Conservation (phyloP, 306 rosid species). For the Cucurbita pepo region DNA sequence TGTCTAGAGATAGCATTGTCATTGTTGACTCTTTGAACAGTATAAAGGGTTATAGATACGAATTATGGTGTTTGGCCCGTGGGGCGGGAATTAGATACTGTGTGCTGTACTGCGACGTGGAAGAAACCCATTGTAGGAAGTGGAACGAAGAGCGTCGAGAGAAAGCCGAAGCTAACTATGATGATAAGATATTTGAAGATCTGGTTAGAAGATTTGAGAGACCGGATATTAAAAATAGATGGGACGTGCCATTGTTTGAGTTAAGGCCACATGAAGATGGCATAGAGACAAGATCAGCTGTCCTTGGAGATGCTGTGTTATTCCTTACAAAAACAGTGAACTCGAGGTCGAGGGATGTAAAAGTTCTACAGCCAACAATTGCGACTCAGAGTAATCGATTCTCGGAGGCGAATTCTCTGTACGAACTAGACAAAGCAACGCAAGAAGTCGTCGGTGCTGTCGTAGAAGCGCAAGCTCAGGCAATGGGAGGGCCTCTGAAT, state of each 20-base stretch:
- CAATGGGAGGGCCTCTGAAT: slow-evolving; percentile 56
- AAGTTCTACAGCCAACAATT: slow-evolving; percentile 76
- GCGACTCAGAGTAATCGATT: slow-evolving; percentile 61
- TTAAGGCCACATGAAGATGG: slow-evolving; percentile 57
- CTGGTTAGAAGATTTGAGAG: slow-evolving; percentile 72
- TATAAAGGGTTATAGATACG: slow-evolving; percentile 87
- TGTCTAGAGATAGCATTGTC: slow-evolving; percentile 53
- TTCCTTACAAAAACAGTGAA: slow-evolving; percentile 61
- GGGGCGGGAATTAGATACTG: slow-evolving; percentile 76
- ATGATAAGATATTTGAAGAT: slow-evolving; percentile 64
- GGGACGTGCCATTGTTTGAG: slow-evolving; percentile 94
- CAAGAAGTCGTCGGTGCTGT: slow-evolving; percentile 65
- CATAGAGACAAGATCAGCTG: slow-evolving; percentile 35
- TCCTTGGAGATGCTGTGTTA: slow-evolving; percentile 40
- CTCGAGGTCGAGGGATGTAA: slow-evolving; percentile 68
- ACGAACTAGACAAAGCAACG: slow-evolving; percentile 76
- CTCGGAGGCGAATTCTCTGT: slow-evolving; percentile 72
- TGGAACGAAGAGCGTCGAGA: slow-evolving; percentile 76
- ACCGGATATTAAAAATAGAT: slow-evolving; percentile 73
- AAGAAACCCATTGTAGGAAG: slow-evolving; percentile 43
- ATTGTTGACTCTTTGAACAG: slow-evolving; percentile 76
- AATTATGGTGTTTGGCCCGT: slow-evolving; percentile 95
- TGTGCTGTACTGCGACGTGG: slow-evolving; percentile 66
- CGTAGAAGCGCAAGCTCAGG: slow-evolving; percentile 63
- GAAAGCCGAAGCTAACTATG: slow-evolving; percentile 42